phyloP scores from a whole-genome alignment of 2,329 filamentous ascomycete genomes.

The Macroventuria anomochaeta region DNA sequence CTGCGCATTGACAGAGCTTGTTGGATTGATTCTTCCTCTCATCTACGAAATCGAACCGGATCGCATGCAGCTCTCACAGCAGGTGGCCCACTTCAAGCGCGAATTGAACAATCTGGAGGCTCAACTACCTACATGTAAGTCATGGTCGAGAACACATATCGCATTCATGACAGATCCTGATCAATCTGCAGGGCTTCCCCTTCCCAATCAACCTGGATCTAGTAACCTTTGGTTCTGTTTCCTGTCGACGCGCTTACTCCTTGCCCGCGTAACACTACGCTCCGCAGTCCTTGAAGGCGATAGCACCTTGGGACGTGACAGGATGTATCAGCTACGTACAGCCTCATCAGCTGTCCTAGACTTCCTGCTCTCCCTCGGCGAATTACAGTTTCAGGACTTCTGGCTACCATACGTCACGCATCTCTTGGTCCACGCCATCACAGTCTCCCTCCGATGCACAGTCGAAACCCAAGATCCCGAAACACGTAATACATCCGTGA shows the following conservation, averaged over 20 bases:
- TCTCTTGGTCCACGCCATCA: slow-evolving; percentile 61
- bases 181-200: slow-evolving; percentile 27
- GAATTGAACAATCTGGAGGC: slow-evolving; percentile 45
- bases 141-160: accelerated
- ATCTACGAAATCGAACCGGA: slow-evolving; percentile 48
- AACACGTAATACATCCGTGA: slow-evolving; percentile 54
- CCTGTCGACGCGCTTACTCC: slow-evolving; percentile 48
- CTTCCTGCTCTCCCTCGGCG: slow-evolving; percentile 56
- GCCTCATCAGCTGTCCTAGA: slow-evolving; percentile 59
- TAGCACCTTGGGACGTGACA: slow-evolving; percentile 31
- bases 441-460: slow-evolving; percentile 59
- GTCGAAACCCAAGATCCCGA: slow-evolving; percentile 58
- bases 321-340: slow-evolving; percentile 55
- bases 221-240: slow-evolving; percentile 52
- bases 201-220: slow-evolving; percentile 38
- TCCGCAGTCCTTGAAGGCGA: slow-evolving; percentile 36
- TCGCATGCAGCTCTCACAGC: slow-evolving; percentile 33
- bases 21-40: slow-evolving; percentile 49
- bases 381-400: slow-evolving; percentile 59
- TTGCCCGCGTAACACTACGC: slow-evolving; percentile 47
- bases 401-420: slow-evolving; percentile 60
- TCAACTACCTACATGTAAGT: slow-evolving; percentile 40
- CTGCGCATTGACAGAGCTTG: slow-evolving; percentile 56
- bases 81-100: slow-evolving; percentile 42
- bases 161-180: background rate